A percentile compares a stretch with the other conserved stretches of the same genome.
phyloP scores from a whole-genome alignment of 2,329 filamentous ascomycete genomes.

The Ilyonectria sp. region DNA sequence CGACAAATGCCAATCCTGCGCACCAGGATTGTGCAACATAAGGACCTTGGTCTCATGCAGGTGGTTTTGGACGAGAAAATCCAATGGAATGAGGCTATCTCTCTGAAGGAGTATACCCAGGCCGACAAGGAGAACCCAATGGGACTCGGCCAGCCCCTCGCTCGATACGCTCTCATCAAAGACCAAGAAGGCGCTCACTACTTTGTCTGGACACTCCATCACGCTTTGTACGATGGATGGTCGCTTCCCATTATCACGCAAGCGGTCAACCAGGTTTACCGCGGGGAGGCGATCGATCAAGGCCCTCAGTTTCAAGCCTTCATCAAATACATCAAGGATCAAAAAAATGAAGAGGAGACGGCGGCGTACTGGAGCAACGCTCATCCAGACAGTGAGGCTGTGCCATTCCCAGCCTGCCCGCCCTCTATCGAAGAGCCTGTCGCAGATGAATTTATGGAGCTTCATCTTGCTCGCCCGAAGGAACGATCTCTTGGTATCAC shows the following conservation, averaged over 20 bases:
- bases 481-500: conserved; percentile 1
- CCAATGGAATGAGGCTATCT: conserved; percentile 41
- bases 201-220: conserved; percentile 63
- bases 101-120: conserved; percentile 54
- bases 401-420: conserved; percentile 18
- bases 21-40: conserved; percentile 61
- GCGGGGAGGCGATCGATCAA: conserved; percentile 1
- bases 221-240: background rate
- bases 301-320: conserved; percentile 57
- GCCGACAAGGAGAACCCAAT: conserved; percentile 54
- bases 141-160: conserved; percentile 57
- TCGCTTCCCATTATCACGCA: conserved; percentile 59
- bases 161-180: conserved; percentile 57
- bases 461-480: background rate
- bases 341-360: conserved; percentile 54
- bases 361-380: conserved; percentile 62
- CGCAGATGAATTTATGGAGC: conserved; percentile 15
- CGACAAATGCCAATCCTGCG: conserved; percentile 53
- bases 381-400: conserved; percentile 3
- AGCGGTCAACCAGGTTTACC: conserved; percentile 38
- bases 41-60: conserved; percentile 58
- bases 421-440: conserved; percentile 4
- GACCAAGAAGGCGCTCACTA: conserved; percentile 52
- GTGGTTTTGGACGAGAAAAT: conserved; percentile 58
- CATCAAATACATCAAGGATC: conserved; percentile 59